Evolutionary conservation across 164 flowering plant genomes (phyloP), one percentile per base, ranked within the genome.

Genomic region (Tetrastigma voinierianum): DNA sequence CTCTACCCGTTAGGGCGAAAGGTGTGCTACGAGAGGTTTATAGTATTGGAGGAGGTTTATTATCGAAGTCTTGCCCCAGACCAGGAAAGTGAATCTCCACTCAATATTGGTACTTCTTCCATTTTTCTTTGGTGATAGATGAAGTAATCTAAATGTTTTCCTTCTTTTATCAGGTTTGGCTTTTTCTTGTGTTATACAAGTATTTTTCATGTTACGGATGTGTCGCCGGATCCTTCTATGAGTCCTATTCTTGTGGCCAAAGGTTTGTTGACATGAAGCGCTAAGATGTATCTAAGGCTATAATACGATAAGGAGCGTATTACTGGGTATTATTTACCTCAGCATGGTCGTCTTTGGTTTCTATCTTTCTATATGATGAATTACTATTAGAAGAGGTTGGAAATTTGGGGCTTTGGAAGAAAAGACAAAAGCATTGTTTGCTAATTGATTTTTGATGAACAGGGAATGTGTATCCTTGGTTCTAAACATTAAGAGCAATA

Each of bases 51-150:
- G 76, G 69, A 32, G 99, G 99, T n/a, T 0, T 90, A 67, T 40
- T 89, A 81, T 56, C 93, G 86, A 54, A 84, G 91, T 46, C 93
- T 8, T 93, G 91, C 5, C 90, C 0, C 99, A 96, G n/a, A n/a
- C n/a, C n/a, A n/a, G n/a, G n/a, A 66, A 87, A 86, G 96, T 98
- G 99, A 0, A 65, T 88, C 0, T 86, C 98, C 0, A n/a, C 69
- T 93, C 0, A 93, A 93, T 57, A 83, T 89, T 18, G 97, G 98
- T 90, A 77, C 20, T 20, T 2, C 17, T 18, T 48, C 9, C 6
- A 40, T 18, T 64, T 24, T 53, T 43, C 11, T 57, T 3, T 32
- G 32, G 15, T 56, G 59, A 7, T 69, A 10, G 19, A 0, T 12
- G 14, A 14, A 45, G 19, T 44, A 44, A 45, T 19, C 14, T 48